These are phyloP conservation scores for Coprinopsis sp. DNA, from an alignment of 768 basidiomycete species.

Conservation along the genomic window DNA sequence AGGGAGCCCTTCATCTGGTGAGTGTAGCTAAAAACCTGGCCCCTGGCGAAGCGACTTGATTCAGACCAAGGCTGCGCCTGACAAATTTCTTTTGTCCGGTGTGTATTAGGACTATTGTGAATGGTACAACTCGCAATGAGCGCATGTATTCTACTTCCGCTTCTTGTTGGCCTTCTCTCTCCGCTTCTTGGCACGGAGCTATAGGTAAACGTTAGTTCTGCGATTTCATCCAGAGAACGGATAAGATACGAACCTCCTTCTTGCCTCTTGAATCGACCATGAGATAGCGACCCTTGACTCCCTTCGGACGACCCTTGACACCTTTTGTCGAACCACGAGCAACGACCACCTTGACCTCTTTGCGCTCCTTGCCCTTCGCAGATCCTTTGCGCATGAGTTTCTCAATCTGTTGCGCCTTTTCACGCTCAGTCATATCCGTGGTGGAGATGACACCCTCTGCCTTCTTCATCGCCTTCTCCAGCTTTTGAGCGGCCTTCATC, in stretches of 20 bases:
- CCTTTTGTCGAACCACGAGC: slow-evolving; percentile 89
- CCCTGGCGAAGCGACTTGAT: too few species aligned
- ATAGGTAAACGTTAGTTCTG: slow-evolving; percentile 3
- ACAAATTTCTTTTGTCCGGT: too few species aligned
- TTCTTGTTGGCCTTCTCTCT: slow-evolving; percentile 71
- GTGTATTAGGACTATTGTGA: too few species aligned
- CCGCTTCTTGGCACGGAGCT: slow-evolving; percentile 83
- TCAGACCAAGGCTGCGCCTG: too few species aligned
- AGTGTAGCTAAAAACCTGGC: too few species aligned
- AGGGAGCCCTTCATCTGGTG: too few species aligned
- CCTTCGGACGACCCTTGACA: slow-evolving; percentile 88
- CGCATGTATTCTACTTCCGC: slow-evolving; percentile 27
- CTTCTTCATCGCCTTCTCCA: slow-evolving; percentile 94
- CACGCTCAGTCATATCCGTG: slow-evolving; percentile 86
- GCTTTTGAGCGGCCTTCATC: slow-evolving; percentile 73
- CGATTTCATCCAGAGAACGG: neutral
- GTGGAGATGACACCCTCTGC: slow-evolving; percentile 90
- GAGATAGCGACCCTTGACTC: slow-evolving; percentile 90
- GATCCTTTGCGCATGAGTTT: slow-evolving; percentile 83
- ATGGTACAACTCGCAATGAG: neutral
- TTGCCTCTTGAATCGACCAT: slow-evolving; percentile 95
- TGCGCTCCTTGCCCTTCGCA: slow-evolving; percentile 62
- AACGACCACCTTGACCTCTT: slow-evolving; percentile 82
- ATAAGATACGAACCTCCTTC: slow-evolving; percentile 71
- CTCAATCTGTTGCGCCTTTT: slow-evolving; percentile 91